Evolutionary conservation across 352 stramenopile species (phyloP), one percentile per base, ranked within the genome.

Genomic region (Blastocystis sp.): DNA sequence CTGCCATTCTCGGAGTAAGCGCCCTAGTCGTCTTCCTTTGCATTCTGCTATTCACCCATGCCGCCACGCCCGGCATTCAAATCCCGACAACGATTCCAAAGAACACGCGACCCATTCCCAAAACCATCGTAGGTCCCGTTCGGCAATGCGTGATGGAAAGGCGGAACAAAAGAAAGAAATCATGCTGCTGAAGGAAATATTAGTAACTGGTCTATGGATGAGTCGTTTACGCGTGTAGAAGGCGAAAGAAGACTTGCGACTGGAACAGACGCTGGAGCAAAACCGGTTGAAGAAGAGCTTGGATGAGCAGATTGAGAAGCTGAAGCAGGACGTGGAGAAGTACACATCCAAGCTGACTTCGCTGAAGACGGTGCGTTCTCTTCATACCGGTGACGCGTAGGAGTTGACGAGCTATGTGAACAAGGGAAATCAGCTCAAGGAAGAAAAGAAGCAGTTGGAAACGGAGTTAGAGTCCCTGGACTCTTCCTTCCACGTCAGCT

Each of bases 81-180:
- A 33, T 33, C 26, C 21, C 21, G 12, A 33, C 26, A 24, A 74
- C n/a, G 31, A 41, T 45, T 35, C 63, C 63, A 45, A 74, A 74
- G 29, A 39, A 26, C 19, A 74, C 31, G 19, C 31, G 63, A 45
- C 19, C 19, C 31, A 41, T 74, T 24, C 63, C 63, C 24, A 74
- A 74, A 45, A 74, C 63, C 9, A 33, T 41, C 37, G 63, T 74
- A 51, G n/a, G 24, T 24, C 9, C 37, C 10, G 31, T 19, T 41
- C 26, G 45, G 39, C 9, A 37, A 51, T 41, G 3, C 24, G 39
- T 13, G 45, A 24, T 21, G 10, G n/a, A 41, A 24, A 74, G 63
- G 39, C 31, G 39, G n/a, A 50, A 4, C 63, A 74, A 24, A 37
- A 74, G 19, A 26, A 45, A 41, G n/a, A 74, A 74, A 74, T 74